Conservation (phyloP, 1,284 basidiomycete genomes). For the Macrocystidia cucumis region DNA sequence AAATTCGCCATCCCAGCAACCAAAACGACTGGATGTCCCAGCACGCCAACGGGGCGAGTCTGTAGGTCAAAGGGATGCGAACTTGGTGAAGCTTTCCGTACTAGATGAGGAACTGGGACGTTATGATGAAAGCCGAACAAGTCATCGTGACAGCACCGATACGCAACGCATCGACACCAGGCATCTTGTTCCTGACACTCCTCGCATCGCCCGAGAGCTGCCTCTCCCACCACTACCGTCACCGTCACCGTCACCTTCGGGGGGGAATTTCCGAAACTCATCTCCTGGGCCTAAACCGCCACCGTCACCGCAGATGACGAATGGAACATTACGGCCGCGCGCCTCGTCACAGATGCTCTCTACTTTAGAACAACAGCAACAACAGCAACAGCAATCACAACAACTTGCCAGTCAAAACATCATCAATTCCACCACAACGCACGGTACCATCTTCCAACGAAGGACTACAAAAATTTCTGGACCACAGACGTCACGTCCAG, state of each 20-base stretch:
- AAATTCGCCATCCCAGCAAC: slow-evolving; percentile 13
- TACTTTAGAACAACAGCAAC: no score
- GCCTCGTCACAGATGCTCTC: slow-evolving; percentile 42
- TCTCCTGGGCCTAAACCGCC: slow-evolving; percentile 22
- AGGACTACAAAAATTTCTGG: slow-evolving; percentile 55
- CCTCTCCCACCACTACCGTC: slow-evolving; percentile 62
- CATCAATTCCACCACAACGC: slow-evolving; percentile 51
- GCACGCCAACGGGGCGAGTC: slow-evolving; percentile 39
- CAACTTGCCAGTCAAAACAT: no score
- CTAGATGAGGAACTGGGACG: slow-evolving; percentile 54
- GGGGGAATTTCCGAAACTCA: slow-evolving; percentile 27
- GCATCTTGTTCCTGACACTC: slow-evolving; percentile 24
- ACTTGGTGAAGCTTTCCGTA: slow-evolving; percentile 40
- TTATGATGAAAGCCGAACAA: slow-evolving; percentile 17
- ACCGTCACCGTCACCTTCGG: slow-evolving; percentile 26
- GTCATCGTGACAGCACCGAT: slow-evolving; percentile 6
- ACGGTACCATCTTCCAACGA: slow-evolving; percentile 65
- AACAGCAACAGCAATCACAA: slow-evolving; percentile 27
- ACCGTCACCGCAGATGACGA: slow-evolving; percentile 34
- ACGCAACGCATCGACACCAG: slow-evolving; percentile 13
- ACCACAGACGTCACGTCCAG: slow-evolving; percentile 45
- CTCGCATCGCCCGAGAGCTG: slow-evolving; percentile 36
- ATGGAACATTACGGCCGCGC: slow-evolving; percentile 40
- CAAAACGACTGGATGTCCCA: slow-evolving; percentile 25
- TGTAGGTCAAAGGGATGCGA: slow-evolving; percentile 47